These are phyloP conservation scores for Apiospora sp. DNA, from an alignment of 2,329 filamentous ascomycete genomes.

Conservation along the genomic window DNA sequence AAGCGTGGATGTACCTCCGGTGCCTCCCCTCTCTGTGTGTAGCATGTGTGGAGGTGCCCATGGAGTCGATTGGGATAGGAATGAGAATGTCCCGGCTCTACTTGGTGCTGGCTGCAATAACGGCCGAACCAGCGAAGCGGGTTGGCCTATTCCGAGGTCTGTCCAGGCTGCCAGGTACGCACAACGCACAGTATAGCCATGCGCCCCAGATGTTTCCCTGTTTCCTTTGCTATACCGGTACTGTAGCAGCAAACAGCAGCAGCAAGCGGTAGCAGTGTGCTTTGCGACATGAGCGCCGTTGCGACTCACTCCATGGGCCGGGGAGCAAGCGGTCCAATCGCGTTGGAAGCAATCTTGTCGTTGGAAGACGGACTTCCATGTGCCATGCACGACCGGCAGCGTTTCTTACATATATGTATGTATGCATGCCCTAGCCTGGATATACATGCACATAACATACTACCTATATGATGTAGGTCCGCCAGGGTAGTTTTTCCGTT, in stretches of 20 bases:
- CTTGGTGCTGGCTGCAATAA: conserved; percentile 2
- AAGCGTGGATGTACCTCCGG: background rate
- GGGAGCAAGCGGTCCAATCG: conserved; percentile 8
- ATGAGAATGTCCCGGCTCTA: conserved; percentile 2
- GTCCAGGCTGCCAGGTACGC: background rate
- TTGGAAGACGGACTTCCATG: background rate
- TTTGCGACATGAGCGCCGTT: background rate
- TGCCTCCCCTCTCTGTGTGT: background rate
- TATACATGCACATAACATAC: background rate
- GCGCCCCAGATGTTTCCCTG: background rate
- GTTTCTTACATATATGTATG: background rate
- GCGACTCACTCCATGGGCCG: background rate
- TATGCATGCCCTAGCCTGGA: background rate
- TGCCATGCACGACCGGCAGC: conserved; percentile 2
- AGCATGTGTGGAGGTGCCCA: conserved; percentile 11
- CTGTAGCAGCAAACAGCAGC: background rate
- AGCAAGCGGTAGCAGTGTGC: background rate
- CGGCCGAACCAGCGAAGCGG: conserved; percentile 15
- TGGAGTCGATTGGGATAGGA: background rate
- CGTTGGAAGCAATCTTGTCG: background rate
- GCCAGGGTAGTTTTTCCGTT: conserved; percentile 11
- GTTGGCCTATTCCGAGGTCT: conserved; percentile 1
- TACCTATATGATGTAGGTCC: background rate
- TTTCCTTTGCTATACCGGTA: background rate
- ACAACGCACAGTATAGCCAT: background rate